Evolutionary conservation across 2,329 filamentous ascomycete genomes (phyloP).

Genomic region (Hypocreales sp.): DNA sequence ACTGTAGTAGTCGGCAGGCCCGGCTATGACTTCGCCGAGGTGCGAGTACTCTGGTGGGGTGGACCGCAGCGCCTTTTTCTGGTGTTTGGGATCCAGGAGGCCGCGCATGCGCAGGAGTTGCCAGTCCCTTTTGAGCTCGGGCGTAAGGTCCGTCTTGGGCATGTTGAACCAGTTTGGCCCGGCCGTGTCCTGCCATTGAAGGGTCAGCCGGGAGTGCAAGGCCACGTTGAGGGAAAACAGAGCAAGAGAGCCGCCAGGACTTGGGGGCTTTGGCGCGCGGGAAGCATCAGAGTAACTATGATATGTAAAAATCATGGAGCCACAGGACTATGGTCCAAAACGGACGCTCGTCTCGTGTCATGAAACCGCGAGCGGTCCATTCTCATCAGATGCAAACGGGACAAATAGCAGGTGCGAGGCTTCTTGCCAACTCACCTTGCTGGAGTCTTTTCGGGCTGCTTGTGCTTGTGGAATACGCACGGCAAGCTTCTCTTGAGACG

Average conservation of each 20-base stretch:
- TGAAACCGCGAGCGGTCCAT: constrained; percentile 17
- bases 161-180: constrained; percentile 80
- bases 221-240: too few relatives aligned
- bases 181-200: constrained; percentile 48
- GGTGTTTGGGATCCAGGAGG: constrained; percentile 80
- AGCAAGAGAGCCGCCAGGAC: too few relatives aligned
- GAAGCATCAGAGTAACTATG: constrained; percentile 60
- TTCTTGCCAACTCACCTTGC: background rate
- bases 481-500: constrained; percentile 3
- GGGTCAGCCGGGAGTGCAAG: too few relatives aligned
- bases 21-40: constrained; percentile 76
- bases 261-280: background rate
- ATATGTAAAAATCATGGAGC: constrained; percentile 37
- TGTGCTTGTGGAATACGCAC: constrained; percentile 5
- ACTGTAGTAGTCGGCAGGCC: constrained; percentile 76
- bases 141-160: constrained; percentile 68
- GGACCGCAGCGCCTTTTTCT: constrained; percentile 72
- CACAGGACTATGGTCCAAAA: constrained; percentile 38
- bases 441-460: background rate
- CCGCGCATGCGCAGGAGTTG: constrained; percentile 82
- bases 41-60: constrained; percentile 64
- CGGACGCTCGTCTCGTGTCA: constrained; percentile 23
- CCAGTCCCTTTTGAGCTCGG: constrained; percentile 75
- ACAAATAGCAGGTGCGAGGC: background rate
- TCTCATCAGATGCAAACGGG: constrained; percentile 19